Evolutionary conservation across 225 moss, liverwort and hornwort species (phyloP).

Genomic region (Marchantia paleacea): DNA sequence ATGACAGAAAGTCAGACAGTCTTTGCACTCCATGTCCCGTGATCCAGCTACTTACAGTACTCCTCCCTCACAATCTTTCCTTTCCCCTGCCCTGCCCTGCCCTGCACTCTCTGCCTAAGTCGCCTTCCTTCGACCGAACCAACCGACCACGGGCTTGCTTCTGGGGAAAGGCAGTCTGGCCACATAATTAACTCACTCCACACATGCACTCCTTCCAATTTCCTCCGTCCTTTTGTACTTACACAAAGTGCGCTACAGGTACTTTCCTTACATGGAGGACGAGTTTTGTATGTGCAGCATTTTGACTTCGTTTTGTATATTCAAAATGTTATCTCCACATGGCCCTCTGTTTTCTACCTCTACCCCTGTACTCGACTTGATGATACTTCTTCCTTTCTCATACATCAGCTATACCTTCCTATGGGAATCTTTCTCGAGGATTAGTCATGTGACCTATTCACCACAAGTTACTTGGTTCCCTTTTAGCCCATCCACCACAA

Average conservation of each 20-base stretch:
- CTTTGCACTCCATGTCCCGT: not conserved
- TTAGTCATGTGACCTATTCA: too few species aligned
- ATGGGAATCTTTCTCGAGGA: not conserved
- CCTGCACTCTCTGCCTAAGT: too few species aligned
- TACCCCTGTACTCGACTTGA: not conserved
- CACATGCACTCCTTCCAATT: not conserved
- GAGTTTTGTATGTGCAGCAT: not conserved
- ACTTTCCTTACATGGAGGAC: not conserved
- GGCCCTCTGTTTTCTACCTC: not conserved
- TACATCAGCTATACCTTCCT: not conserved
- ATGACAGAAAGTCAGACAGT: not conserved
- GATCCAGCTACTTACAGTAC: not conserved
- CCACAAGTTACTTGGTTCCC: too few species aligned
- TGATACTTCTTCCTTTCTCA: not conserved
- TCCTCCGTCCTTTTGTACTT: not conserved
- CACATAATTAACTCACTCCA: not conserved
- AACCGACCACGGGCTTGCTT: not conserved
- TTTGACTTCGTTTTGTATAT: not conserved
- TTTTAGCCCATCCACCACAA: too few species aligned
- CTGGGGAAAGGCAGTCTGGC: not conserved
- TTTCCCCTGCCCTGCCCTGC: too few species aligned
- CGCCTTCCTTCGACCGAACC: not conserved
- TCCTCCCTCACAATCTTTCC: not conserved
- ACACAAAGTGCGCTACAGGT: not conserved
- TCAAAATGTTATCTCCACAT: not conserved